Conservation (phyloP, 2,329 filamentous ascomycete genomes). For the Torrubiella hemipterigena region DNA sequence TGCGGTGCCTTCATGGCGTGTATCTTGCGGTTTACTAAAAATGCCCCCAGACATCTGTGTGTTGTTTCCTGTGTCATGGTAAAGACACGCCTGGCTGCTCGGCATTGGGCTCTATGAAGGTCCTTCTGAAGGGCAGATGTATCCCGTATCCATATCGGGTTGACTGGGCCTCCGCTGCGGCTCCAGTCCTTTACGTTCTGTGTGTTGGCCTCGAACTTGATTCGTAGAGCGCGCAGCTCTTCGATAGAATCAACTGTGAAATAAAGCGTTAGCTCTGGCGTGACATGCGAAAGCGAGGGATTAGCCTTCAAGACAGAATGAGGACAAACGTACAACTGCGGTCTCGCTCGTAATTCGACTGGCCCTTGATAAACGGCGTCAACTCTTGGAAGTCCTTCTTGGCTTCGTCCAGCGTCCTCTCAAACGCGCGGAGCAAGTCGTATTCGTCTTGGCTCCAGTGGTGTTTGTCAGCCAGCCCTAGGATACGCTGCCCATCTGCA, state of each 20-base stretch:
- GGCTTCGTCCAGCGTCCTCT: conserved; percentile 44
- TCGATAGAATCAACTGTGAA: conserved; percentile 36
- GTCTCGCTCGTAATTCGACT: conserved; percentile 46
- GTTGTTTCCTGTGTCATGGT: conserved; percentile 34
- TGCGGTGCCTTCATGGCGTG: conserved; percentile 24
- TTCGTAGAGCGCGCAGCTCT: conserved; percentile 33
- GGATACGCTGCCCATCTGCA: conserved; percentile 38
- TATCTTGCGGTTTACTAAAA: conserved; percentile 39
- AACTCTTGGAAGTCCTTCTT: conserved; percentile 50
- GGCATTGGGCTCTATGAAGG: conserved; percentile 46
- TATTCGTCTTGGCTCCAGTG: conserved; percentile 48
- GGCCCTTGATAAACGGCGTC: conserved; percentile 40
- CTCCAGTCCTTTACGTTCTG: conserved; percentile 43
- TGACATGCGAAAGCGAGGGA: conserved; percentile 1
- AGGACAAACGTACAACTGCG: conserved; percentile 31
- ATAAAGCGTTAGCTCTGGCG: too few relatives aligned
- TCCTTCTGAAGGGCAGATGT: conserved; percentile 35
- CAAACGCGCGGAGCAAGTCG: conserved; percentile 43
- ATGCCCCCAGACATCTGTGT: conserved; percentile 42
- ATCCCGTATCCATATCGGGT: conserved; percentile 42
- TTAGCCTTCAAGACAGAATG: not conserved
- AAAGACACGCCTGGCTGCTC: conserved; percentile 44
- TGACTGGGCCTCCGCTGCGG: conserved; percentile 40
- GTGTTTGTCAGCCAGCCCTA: conserved; percentile 45
- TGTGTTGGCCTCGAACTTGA: conserved; percentile 33